Percentiles rank a stretch among this genome's conserved stretches.
phyloP scores from a whole-genome alignment of 2,329 filamentous ascomycete species.

The Ascochyta viciae-villosae region DNA sequence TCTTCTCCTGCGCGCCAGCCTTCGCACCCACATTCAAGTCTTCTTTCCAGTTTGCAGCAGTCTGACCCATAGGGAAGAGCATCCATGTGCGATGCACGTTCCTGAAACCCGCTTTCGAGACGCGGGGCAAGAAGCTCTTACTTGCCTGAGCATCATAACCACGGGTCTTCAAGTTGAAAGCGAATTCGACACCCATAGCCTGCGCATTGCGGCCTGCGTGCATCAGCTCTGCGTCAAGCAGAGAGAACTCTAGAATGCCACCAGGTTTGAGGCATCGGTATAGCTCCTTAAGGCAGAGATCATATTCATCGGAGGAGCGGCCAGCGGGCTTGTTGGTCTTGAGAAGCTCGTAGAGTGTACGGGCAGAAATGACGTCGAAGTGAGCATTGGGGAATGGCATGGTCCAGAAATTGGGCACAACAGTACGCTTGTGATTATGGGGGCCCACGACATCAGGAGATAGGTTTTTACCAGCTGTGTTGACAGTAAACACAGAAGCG shows the following conservation, averaged over 20 bases:
- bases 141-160: conserved; percentile 89
- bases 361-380: conserved; percentile 91
- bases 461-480: conserved; percentile 59
- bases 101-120: conserved; percentile 78
- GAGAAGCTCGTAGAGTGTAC: conserved; percentile 83
- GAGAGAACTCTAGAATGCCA: conserved; percentile 87
- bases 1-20: conserved; percentile 40
- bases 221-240: conserved; percentile 90
- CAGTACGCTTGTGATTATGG: conserved; percentile 83
- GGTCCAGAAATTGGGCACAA: conserved; percentile 76
- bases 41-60: conserved; percentile 48
- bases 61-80: conserved; percentile 79
- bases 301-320: conserved; percentile 76
- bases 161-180: conserved; percentile 84
- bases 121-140: conserved; percentile 77
- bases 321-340: conserved; percentile 66
- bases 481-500: conserved; percentile 86
- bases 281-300: conserved; percentile 83
- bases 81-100: conserved; percentile 86
- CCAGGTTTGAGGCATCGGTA: conserved; percentile 91
- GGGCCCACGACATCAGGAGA: conserved; percentile 71
- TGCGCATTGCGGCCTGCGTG: conserved; percentile 81
- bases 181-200: conserved; percentile 89
- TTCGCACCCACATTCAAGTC: conserved; percentile 45
- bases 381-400: conserved; percentile 85